These are phyloP conservation scores for Alternaria infectoria DNA, from an alignment of 2,329 filamentous ascomycete genomes.

Conservation along the genomic window DNA sequence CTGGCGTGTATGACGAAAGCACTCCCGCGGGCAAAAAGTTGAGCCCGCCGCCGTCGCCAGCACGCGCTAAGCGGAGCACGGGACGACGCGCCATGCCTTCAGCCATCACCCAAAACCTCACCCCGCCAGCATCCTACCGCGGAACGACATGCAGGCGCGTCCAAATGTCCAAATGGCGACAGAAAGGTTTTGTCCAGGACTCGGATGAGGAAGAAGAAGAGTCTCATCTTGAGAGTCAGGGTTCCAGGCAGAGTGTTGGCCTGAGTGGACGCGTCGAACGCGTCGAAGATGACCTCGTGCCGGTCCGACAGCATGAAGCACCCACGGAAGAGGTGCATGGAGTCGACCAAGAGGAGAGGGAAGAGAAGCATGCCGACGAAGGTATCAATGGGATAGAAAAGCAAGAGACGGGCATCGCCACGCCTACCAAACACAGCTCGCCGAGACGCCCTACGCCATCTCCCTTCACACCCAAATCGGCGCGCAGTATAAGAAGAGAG, in stretches of 20 bases:
- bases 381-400: neutral
- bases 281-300: constrained; percentile 15
- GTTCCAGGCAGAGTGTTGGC: constrained; percentile 14
- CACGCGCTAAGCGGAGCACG: constrained; percentile 30
- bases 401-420: neutral
- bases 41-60: constrained; percentile 15
- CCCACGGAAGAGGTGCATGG: neutral
- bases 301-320: neutral
- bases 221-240: constrained; percentile 36
- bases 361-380: neutral
- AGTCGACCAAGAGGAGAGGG: neutral
- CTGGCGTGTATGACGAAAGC: constrained; percentile 25
- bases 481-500: constrained; percentile 1
- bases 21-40: constrained; percentile 22
- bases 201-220: constrained; percentile 58
- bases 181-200: constrained; percentile 58
- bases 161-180: constrained; percentile 58
- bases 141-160: constrained; percentile 43
- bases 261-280: constrained; percentile 28
- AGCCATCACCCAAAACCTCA: constrained; percentile 13
- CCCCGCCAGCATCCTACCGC: constrained; percentile 21
- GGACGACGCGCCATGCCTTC: constrained; percentile 30
- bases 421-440: constrained; percentile 14
- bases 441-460: constrained; percentile 24
- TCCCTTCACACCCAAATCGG: constrained; percentile 24